Conservation (phyloP, 192 early-diverging fungal genomes). For the Backusella luteola region DNA sequence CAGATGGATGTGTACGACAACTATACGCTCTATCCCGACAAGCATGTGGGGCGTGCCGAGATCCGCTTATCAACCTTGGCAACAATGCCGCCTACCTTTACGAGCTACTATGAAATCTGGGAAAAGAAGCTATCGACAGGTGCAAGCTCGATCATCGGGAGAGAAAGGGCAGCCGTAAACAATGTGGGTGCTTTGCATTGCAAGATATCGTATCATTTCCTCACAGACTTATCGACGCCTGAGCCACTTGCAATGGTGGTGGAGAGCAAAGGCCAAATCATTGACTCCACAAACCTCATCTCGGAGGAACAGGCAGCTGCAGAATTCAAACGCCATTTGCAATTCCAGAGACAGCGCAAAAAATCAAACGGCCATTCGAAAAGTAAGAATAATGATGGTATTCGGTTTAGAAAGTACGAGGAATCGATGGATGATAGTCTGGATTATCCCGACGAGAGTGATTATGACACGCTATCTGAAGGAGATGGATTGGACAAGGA, state of each 20-base stretch:
- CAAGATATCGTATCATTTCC: conserved; percentile 62
- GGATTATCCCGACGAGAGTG: conserved; percentile 14
- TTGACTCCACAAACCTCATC: not conserved
- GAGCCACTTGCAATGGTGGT: not conserved
- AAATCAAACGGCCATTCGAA: not conserved
- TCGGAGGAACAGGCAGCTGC: conserved; percentile 13
- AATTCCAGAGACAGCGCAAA: conserved; percentile 9
- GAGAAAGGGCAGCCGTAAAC: conserved; percentile 22
- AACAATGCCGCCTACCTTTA: conserved; percentile 67
- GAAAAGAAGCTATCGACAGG: conserved; percentile 62
- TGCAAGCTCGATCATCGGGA: conserved; percentile 55
- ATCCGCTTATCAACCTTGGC: conserved; percentile 58
- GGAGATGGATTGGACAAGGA: not conserved
- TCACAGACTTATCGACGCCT: not conserved
- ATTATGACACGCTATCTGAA: not conserved
- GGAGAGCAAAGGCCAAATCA: not conserved
- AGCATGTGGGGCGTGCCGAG: conserved; percentile 66
- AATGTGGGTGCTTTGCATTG: conserved; percentile 70
- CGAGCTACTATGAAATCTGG: conserved; percentile 77
- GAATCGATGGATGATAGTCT: not conserved
- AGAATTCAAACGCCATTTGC: conserved; percentile 11
- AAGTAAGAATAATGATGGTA: not conserved
- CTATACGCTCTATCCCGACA: conserved; percentile 61
- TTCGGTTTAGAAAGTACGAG: conserved; percentile 13
- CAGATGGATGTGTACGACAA: conserved; percentile 70